Percentiles rank a stretch among this genome's conserved stretches.
Evolutionary conservation across 306 rosid species (phyloP).

Genomic region (Prosopis cineraria): DNA sequence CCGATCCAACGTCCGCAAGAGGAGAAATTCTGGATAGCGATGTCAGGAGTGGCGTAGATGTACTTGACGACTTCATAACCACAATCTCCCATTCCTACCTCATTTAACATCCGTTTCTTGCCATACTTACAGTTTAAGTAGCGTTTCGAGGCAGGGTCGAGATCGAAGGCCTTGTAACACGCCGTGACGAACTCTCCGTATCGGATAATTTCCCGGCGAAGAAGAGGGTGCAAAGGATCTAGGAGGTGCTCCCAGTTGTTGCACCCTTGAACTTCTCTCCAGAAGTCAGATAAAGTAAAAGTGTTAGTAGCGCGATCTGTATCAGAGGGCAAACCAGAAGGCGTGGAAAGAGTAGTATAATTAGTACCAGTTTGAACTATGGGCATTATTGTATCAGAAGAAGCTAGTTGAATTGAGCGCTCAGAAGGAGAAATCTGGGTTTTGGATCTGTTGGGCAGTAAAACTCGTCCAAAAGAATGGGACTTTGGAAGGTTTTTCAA

Average conservation of each 20-base stretch:
- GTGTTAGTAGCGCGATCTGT: neutral
- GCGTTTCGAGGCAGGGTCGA: slow-evolving; percentile 71
- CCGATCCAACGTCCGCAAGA: slow-evolving; percentile 87
- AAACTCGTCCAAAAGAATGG: slow-evolving; percentile 59
- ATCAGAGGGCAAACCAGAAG: neutral
- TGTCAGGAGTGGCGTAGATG: slow-evolving; percentile 84
- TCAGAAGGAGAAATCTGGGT: neutral
- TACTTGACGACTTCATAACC: slow-evolving; percentile 83
- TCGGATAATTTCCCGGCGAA: slow-evolving; percentile 70
- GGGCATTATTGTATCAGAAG: slow-evolving; percentile 11
- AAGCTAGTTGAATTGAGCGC: slow-evolving; percentile 25
- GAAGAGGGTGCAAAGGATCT: slow-evolving; percentile 82
- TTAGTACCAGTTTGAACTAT: neutral
- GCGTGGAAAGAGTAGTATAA: neutral
- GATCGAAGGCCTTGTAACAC: slow-evolving; percentile 84
- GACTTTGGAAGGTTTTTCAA: slow-evolving; percentile 26
- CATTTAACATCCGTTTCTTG: slow-evolving; percentile 60
- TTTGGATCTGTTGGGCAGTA: slow-evolving; percentile 39
- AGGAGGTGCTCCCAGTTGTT: slow-evolving; percentile 79
- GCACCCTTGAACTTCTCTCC: slow-evolving; percentile 84
- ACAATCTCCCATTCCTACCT: slow-evolving; percentile 62
- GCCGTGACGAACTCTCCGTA: slow-evolving; percentile 78
- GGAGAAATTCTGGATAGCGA: slow-evolving; percentile 48
- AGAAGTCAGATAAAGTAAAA: slow-evolving; percentile 32
- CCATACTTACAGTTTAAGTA: slow-evolving; percentile 82